Evolutionary conservation across 2,329 filamentous ascomycete genomes (phyloP).

Genomic region (Ascochyta viciae-villosae): DNA sequence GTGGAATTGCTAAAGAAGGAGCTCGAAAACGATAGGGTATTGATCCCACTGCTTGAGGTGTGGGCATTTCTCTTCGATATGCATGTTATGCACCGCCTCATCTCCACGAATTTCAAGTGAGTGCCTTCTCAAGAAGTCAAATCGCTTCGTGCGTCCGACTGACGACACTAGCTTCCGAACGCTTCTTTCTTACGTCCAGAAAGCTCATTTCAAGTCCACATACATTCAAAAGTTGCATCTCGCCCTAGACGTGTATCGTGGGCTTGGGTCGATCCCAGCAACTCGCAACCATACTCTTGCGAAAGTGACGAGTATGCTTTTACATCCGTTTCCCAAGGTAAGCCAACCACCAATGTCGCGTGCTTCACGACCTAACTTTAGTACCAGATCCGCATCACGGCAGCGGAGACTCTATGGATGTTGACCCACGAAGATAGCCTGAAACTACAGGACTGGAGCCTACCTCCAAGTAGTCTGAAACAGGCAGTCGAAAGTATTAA

Average conservation of each 20-base stretch:
- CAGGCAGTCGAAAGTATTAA: slow-evolving; percentile 37
- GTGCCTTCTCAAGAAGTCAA: slow-evolving; percentile 18
- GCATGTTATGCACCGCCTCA: slow-evolving; percentile 51
- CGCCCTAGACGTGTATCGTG: slow-evolving; percentile 79
- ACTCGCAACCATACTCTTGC: slow-evolving; percentile 65
- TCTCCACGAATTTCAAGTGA: slow-evolving; percentile 61
- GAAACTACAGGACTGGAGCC: slow-evolving; percentile 47
- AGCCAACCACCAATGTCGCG: not conserved
- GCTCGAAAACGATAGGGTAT: slow-evolving; percentile 68
- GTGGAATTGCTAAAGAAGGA: slow-evolving; percentile 39
- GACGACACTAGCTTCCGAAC: slow-evolving; percentile 55
- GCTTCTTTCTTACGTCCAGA: slow-evolving; percentile 76
- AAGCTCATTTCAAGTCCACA: slow-evolving; percentile 80
- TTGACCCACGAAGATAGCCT: slow-evolving; percentile 45
- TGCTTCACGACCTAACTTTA: not conserved
- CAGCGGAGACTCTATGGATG: slow-evolving; percentile 52
- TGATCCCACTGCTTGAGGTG: slow-evolving; percentile 79
- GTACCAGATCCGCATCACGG: slow-evolving; percentile 41
- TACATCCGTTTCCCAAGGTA: slow-evolving; percentile 83
- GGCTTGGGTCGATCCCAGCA: slow-evolving; percentile 64
- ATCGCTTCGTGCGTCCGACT: not conserved
- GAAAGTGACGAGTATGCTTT: slow-evolving; percentile 75
- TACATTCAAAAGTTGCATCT: slow-evolving; percentile 84
- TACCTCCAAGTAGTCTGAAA: slow-evolving; percentile 43
- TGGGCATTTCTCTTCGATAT: slow-evolving; percentile 71